Evolutionary conservation across 139 green algal genomes (phyloP).

Genomic region (Chlorella vulgaris): DNA sequence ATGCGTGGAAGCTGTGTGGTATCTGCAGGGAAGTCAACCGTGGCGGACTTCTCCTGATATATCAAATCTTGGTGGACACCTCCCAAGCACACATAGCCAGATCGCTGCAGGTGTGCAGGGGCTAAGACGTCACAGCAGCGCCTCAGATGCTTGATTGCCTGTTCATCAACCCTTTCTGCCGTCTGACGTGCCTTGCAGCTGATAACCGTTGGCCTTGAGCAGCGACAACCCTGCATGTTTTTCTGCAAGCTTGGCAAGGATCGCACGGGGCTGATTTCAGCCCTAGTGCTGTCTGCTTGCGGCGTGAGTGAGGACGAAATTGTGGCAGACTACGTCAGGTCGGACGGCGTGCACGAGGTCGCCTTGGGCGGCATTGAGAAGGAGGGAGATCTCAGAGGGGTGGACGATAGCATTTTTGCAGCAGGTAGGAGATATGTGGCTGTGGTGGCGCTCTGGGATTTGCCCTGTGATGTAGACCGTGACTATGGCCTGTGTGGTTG

Average conservation of each 20-base stretch:
- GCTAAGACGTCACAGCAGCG: not conserved
- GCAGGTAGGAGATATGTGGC: no score
- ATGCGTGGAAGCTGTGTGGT: not conserved
- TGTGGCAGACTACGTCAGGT: conserved; percentile 59
- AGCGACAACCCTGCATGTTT: conserved; percentile 57
- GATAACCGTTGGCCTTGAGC: conserved; percentile 40
- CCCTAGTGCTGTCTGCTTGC: conserved; percentile 61
- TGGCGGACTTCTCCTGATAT: conserved; percentile 44
- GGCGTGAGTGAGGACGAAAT: conserved; percentile 59
- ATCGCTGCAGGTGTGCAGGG: conserved; percentile 15
- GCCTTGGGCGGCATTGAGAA: conserved; percentile 53
- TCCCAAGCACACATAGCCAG: conserved; percentile 17
- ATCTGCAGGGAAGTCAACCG: conserved; percentile 51
- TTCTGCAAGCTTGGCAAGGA: conserved; percentile 84
- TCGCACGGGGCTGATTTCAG: conserved; percentile 71
- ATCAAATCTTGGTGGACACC: conserved; percentile 49
- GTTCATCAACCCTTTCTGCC: no score
- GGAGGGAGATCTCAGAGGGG: conserved; percentile 28
- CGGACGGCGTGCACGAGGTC: conserved; percentile 43
- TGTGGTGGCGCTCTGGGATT: no score
- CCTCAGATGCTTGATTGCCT: not conserved
- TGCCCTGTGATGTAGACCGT: no score
- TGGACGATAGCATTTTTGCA: conserved; percentile 42
- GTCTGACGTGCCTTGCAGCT: no score
- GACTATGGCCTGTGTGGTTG: no score